Evolutionary conservation across 805 yeast genomes (phyloP), one percentile per base, ranked within the genome.

Genomic region (Kodamaea sagamina): DNA sequence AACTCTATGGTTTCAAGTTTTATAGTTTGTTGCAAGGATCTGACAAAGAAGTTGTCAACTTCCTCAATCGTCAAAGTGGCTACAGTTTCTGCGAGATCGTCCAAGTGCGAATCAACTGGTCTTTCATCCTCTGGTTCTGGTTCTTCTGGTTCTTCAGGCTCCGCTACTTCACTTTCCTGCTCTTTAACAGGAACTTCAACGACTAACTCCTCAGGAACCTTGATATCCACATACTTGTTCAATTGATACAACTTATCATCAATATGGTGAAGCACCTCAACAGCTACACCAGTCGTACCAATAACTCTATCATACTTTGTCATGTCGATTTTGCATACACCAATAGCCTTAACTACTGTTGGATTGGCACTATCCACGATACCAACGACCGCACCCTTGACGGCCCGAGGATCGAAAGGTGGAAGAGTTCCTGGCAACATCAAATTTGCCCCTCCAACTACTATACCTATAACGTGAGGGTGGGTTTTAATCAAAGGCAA

Each of bases 271-370:
- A 80, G 52, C 4, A 89, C 67, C 37, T 76, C 72, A 0, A 90
- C 95, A 0, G 93, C 96, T 22, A 85, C 79, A 9, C 98, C 99
- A 11, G 74, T 73, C 11, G 75, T 68, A 0, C 89, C 89, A n/a
- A 74, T 62, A 1, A 79, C 84, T 41, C 68, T 56, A 31, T 65
- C 62, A 38, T 68, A 63, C 2, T 63, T 60, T 2, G 65, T 59
- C 50, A 87, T 49, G 52, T 83, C 74, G 51, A 75, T 45, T 29
- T 64, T 51, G 47, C 86, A 79, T 8, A 72, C 58, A 2, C 97
- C 97, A 19, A 90, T 77, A 0, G 95, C 96, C 55, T 78, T 72
- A 0, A 81, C 73, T 8, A 84, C 83, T 1, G 74, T 60, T 0
- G 95, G 95, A 16, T 71, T 58, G 11, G 75, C 72, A 21, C 72